Evolutionary conservation across 257 asterid genomes (phyloP), one percentile per base, ranked within the genome.

Genomic region (Haberlea rhodopensis): DNA sequence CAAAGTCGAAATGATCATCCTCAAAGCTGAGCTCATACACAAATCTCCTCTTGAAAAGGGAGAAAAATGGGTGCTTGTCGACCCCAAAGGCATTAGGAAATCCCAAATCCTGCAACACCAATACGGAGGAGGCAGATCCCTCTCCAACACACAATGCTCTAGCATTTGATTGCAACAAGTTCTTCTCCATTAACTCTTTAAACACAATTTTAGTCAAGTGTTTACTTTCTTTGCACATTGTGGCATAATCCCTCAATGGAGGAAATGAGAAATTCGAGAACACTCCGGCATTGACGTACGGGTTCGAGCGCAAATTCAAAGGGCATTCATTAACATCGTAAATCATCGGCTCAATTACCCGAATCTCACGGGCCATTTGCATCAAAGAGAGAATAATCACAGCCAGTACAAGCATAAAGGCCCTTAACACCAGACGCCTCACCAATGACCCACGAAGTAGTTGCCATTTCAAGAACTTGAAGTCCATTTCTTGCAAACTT

Each of bases 141-240:
- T 76, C 83, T 6, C 99, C 97, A 43, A 89, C 83, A 56, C 95
- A 89, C 70, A 92, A 65, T 20, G 90, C 78, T 64, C 73, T 78
- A 16, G 87, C 87, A 70, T 80, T 76, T 7, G 81, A 73, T 52
- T 63, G 84, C 85, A 92, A 69, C 73, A 85, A 72, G 58, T 80
- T 67, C 77, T 71, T 85, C 66, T 65, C 81, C 84, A 82, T 79
- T 66, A 92, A 71, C 69, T 68, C 84, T 67, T 75, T 69, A 73
- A 91, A 78, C 52, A 89, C 85, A 22, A 63, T 60, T 64, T 54
- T 74, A 5, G 82, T 76, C 77, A 91, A 73, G 69, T 71, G 80
- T 28, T 78, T 76, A 32, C 65, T 75, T 23, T 60, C 84, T 43
- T 65, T 52, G 43, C 80, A 61, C 0, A 49, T 49, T 20, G 67